Evolutionary conservation across 192 early-diverging fungal genomes (phyloP).

Genomic region (Gaertneriomyces semiglobifer): DNA sequence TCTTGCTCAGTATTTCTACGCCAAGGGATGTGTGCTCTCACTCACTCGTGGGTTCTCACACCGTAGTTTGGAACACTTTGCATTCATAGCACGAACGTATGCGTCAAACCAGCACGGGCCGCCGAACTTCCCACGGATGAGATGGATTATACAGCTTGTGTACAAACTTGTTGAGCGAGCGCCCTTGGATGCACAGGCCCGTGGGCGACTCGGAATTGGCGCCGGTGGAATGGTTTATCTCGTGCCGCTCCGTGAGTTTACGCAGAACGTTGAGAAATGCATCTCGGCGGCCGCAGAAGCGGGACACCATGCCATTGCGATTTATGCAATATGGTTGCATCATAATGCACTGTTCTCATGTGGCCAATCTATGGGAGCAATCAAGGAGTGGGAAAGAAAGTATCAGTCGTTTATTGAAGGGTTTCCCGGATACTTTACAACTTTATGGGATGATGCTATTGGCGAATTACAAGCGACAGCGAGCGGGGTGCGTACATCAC

Average conservation of each 20-base stretch:
- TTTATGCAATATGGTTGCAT: conserved; percentile 17
- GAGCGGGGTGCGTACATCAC: not conserved
- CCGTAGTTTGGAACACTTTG: conserved; percentile 14
- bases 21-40: conserved; percentile 21
- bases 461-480: conserved; percentile 18
- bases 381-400: conserved; percentile 15
- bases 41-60: conserved; percentile 9
- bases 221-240: conserved; percentile 20
- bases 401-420: conserved; percentile 27
- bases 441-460: conserved; percentile 22
- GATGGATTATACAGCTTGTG: conserved; percentile 19
- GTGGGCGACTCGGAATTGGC: conserved; percentile 21
- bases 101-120: not conserved
- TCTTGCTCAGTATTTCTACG: conserved; percentile 21
- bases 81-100: conserved; percentile 17
- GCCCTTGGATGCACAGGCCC: conserved; percentile 8
- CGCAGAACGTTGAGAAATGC: conserved; percentile 23
- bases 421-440: conserved; percentile 23
- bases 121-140: conserved; percentile 13
- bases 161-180: conserved; percentile 13
- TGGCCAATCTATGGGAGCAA: conserved; percentile 11
- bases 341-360: conserved; percentile 17
- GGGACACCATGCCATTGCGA: conserved; percentile 20
- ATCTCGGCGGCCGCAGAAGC: conserved; percentile 20
- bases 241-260: conserved; percentile 10